Evolutionary conservation across 345 rosid genomes (phyloP).

Genomic region (Eucalyptus decipiens): DNA sequence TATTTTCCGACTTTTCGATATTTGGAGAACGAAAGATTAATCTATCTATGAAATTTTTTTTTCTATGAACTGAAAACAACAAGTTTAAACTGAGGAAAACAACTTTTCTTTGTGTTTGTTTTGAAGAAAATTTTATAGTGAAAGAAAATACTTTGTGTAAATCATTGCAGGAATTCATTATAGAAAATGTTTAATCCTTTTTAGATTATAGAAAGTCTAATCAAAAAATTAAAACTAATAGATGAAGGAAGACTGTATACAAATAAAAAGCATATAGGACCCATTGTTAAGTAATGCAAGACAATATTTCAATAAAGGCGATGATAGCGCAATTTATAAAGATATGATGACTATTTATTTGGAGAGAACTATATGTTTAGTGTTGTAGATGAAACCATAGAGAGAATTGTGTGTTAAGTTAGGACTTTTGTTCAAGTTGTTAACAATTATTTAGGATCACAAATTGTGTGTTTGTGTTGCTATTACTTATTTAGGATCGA

Average conservation of each 20-base stretch:
- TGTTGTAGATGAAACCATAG: neutral
- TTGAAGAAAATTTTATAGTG: too few relatives aligned
- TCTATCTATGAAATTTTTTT: fast-evolving
- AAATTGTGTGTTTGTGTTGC: too few relatives aligned
- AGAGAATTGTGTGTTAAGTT: neutral
- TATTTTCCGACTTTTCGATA: fast-evolving
- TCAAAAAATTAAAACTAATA: fast-evolving
- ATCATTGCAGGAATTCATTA: fast-evolving
- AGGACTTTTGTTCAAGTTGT: neutral
- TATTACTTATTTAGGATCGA: neutral
- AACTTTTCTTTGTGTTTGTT: neutral
- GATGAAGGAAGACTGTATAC: fast-evolving
- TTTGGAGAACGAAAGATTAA: fast-evolving
- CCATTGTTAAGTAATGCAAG: fast-evolving
- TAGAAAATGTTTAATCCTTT: neutral
- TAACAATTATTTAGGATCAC: neutral
- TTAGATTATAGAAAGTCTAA: neutral
- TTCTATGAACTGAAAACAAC: too few relatives aligned
- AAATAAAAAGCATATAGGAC: neutral
- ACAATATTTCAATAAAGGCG: fast-evolving
- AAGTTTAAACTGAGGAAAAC: too few relatives aligned
- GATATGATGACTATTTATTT: neutral
- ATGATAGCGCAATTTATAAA: fast-evolving
- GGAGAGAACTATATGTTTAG: fast-evolving
- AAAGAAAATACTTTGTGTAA: too few relatives aligned